Evolutionary conservation across 139 green algal genomes (phyloP), one percentile per base, ranked within the genome.

Genomic region (Volvox africanus): DNA sequence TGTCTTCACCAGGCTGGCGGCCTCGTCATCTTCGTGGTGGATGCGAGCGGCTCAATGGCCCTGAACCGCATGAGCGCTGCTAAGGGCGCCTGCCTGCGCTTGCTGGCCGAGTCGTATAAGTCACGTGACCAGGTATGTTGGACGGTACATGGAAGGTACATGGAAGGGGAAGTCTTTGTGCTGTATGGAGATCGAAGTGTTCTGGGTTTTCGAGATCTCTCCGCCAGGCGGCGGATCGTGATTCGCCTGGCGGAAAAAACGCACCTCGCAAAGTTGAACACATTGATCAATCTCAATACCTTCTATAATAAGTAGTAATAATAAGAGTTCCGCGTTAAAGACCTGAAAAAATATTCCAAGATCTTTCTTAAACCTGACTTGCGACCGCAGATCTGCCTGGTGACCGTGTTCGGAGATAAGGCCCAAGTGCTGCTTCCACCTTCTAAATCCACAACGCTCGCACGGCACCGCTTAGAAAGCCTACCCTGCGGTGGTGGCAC

Each of bases 31-130:
- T 98, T 98, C 91, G 96, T 98, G 61, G 96, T 98, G 91, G 97
- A 98, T 61, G 97, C 97, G 19, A 97, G 93, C 16, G 98, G 98
- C 44, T 98, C 94, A 71, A 99, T 99, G 98, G 98, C 98, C 17
- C 95, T 99, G 78, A 99, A 99, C 94, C 97, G 98, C 92, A 99
- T 99, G 98, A 96, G 96, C 85, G 96, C 96, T 5, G 98, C 98
- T 62, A 99, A 99, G 96, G 98, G 98, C 50, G 98, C 98, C 0
- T 98, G 97, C 88, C 97, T 99, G 96, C 93, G 96, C 61, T 95
- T 99, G 89, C 95, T 99, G 73, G 95, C 95, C 1, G 97, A 99
- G 94, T 97, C 92, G 16, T 99, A 99, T 95, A 98, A 96, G 11
- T 96, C 75, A 83, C 94, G 98, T n/a, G 98, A 99, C 95, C 96